Base-by-base conservation (phyloP, 768 basidiomycete genomes). In the Macrolepiota albuminosa region DNA sequence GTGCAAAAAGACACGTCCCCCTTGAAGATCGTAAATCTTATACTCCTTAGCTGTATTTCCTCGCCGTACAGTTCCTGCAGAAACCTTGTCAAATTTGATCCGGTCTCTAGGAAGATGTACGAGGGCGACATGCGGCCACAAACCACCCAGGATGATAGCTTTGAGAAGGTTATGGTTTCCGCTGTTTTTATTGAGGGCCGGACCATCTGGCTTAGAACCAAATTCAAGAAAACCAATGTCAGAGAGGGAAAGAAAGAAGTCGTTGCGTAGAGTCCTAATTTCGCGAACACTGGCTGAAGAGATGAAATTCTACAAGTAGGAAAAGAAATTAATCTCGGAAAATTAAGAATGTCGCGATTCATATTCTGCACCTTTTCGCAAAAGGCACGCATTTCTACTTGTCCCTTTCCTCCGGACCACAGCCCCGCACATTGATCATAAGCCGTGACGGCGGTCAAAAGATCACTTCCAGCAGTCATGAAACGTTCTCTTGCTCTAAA, bases 31-130 rank as follows among this genome's bases (percentile, higher is more conserved):
- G 64, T 81, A 91, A 62, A 94, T 81, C 70, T 88, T 87, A 79
- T 88, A 90, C 68, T 97, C 93, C 60, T 84, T 84, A 24, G 93
- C 93, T 40, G 82, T 82, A 65, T 93, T 91, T 61, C 94, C 93
- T 45, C 92, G 86, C 65, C 88, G 89, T 10, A 96, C 78, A 0
- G 93, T 84, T 1, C 95, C 95, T 6, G 85, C 85, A 62, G 91
- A 88, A 1, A 94, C 82, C 66, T 88, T 85, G 74, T 95, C 91
- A 68, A 92, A 98, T 70, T 89, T 90, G 68, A 89, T 84, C 83
- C 85, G 16, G 84, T 84, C 58, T 78, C 75, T 1, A 92, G 94
- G 24, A 21, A 95, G 78, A 61, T 84, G 80, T 26, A 95, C 85
- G 54, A 85, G 83, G 0, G 87, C 91, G 52, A 95, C 82, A 33